These are phyloP conservation scores for Physcomitrellopsis africana DNA, from an alignment of 225 moss, liverwort and hornwort genomes.

Conservation along the genomic window DNA sequence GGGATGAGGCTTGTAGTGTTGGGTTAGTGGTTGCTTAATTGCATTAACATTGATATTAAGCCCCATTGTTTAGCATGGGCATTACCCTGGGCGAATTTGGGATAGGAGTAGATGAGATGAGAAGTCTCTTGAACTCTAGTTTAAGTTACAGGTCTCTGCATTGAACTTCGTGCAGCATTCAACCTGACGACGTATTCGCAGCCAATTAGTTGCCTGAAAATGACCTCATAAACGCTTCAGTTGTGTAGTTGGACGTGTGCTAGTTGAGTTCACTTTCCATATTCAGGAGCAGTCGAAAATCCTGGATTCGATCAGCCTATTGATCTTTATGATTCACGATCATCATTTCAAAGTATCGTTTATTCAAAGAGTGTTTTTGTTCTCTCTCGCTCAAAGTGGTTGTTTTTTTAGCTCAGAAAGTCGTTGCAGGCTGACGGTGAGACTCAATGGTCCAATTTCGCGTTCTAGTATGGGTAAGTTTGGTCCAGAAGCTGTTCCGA, in stretches of 20 bases:
- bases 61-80: background rate
- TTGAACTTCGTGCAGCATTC: background rate
- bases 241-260: background rate
- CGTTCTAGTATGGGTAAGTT: background rate
- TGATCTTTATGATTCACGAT: background rate
- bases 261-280: background rate
- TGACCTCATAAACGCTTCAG: background rate
- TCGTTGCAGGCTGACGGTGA: too few relatives aligned
- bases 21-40: background rate
- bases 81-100: background rate
- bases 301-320: background rate
- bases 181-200: background rate
- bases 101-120: background rate
- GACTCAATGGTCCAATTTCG: background rate
- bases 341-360: background rate
- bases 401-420: too few relatives aligned
- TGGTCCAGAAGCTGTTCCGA: background rate
- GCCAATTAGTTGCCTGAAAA: background rate
- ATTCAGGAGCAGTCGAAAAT: background rate
- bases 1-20: conserved; percentile 6
- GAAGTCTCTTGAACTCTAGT: background rate
- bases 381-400: too few relatives aligned
- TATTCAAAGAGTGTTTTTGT: background rate
- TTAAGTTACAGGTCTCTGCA: background rate
- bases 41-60: background rate